These are phyloP conservation scores for Austroboletus niveus DNA, from an alignment of 1,284 basidiomycete genomes.

Conservation along the genomic window DNA sequence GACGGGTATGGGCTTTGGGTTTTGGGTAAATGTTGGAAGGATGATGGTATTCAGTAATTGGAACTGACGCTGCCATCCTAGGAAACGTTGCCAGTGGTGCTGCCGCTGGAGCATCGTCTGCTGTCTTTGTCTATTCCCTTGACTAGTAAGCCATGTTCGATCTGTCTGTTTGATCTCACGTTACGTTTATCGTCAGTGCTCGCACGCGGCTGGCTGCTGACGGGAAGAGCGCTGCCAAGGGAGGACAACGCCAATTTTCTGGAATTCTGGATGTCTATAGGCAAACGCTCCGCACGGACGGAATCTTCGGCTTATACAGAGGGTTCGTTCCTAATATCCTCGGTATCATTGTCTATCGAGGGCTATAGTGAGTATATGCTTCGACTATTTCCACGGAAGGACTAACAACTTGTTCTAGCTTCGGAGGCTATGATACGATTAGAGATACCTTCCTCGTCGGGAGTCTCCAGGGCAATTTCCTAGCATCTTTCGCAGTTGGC, in stretches of 20 bases:
- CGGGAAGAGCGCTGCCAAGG: slow-evolving; percentile 43
- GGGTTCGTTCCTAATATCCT: slow-evolving; percentile 63
- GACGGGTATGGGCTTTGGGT: slow-evolving; percentile 57
- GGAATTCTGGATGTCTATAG: slow-evolving; percentile 48
- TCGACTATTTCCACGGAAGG: background rate
- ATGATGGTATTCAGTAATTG: background rate
- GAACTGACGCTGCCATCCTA: slow-evolving; percentile 6
- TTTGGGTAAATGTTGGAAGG: slow-evolving; percentile 17
- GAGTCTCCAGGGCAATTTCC: slow-evolving; percentile 56
- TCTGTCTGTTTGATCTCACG: background rate
- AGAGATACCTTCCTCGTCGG: slow-evolving; percentile 55
- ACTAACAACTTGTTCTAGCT: slow-evolving; percentile 24
- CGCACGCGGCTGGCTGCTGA: slow-evolving; percentile 57
- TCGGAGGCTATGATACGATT: slow-evolving; percentile 53
- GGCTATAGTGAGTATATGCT: slow-evolving; percentile 42
- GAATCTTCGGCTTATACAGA: slow-evolving; percentile 54
- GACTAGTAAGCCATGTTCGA: slow-evolving; percentile 44
- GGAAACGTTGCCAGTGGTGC: slow-evolving; percentile 48
- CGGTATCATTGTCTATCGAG: slow-evolving; percentile 63
- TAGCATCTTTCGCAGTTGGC: slow-evolving; percentile 61
- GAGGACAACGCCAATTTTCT: slow-evolving; percentile 43
- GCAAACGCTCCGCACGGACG: slow-evolving; percentile 54
- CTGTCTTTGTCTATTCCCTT: slow-evolving; percentile 58
- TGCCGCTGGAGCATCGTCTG: slow-evolving; percentile 47
- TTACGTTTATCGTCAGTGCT: slow-evolving; percentile 32